Percentiles rank a stretch among this genome's conserved stretches.
phyloP scores from a whole-genome alignment of 805 yeast genomes.

The Kodamaea hsintzibuensis region DNA sequence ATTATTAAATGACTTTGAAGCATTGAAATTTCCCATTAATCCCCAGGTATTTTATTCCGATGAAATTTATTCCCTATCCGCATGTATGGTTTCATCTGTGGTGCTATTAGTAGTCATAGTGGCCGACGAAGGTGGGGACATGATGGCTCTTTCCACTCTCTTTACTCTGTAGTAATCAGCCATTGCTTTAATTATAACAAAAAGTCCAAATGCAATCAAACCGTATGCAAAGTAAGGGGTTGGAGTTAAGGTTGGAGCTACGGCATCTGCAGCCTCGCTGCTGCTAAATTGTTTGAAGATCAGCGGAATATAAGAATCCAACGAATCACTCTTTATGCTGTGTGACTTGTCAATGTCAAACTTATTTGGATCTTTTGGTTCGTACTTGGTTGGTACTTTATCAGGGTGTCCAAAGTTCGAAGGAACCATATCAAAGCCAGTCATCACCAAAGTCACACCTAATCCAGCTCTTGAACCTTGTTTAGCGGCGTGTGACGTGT shows the following conservation, averaged over 20 bases:
- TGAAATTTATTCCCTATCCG: neutral
- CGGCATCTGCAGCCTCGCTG: conserved; percentile 18
- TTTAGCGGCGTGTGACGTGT: conserved; percentile 96
- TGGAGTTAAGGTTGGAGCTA: conserved; percentile 51
- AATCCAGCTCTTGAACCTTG: conserved; percentile 93
- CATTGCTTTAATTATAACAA: conserved; percentile 66
- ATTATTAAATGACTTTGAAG: neutral
- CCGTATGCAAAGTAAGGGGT: conserved; percentile 61
- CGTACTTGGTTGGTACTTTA: conserved; percentile 31
- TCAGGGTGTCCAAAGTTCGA: conserved; percentile 41
- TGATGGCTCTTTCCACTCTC: conserved; percentile 66
- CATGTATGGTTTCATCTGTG: conserved; percentile 9
- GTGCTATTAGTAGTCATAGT: conserved; percentile 6
- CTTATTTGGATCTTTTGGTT: conserved; percentile 35
- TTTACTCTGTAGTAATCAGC: conserved; percentile 74
- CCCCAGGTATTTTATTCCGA: too few species aligned
- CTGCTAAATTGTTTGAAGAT: conserved; percentile 31
- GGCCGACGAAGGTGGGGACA: conserved; percentile 39
- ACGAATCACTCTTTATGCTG: conserved; percentile 25
- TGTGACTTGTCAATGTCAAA: conserved; percentile 31
- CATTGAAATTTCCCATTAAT: too few species aligned
- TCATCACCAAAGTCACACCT: conserved; percentile 77
- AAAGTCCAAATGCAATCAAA: conserved; percentile 66
- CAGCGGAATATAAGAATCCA: conserved; percentile 17
- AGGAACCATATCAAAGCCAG: conserved; percentile 48